These are phyloP conservation scores for Leptographium lundbergii DNA, from an alignment of 2,329 filamentous ascomycete genomes.

Conservation along the genomic window DNA sequence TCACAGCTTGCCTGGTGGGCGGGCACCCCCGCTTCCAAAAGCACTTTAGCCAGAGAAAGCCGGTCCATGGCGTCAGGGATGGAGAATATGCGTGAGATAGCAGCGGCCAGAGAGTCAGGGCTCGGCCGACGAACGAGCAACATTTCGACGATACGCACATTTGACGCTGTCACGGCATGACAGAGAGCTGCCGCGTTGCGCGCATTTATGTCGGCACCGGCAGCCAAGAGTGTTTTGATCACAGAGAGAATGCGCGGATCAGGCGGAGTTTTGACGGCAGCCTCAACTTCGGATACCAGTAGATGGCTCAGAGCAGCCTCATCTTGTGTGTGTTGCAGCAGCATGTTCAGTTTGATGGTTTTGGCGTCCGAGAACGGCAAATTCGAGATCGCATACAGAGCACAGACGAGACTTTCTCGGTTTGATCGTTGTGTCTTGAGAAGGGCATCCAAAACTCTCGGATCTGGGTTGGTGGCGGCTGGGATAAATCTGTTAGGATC, in stretches of 20 bases:
- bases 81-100: constrained; percentile 39
- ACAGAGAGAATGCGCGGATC: constrained; percentile 28
- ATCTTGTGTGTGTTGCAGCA: constrained; percentile 30
- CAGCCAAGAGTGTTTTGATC: constrained; percentile 32
- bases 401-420: constrained; percentile 28
- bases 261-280: constrained; percentile 24
- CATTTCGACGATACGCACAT: constrained; percentile 33
- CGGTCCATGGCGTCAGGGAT: constrained; percentile 39
- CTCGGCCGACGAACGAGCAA: constrained; percentile 30
- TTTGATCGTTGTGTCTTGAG: constrained; percentile 32
- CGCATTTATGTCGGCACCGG: constrained; percentile 42
- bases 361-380: constrained; percentile 33
- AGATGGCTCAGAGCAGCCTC: constrained; percentile 31
- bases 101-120: constrained; percentile 30
- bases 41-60: constrained; percentile 33
- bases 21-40: constrained; percentile 36
- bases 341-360: constrained; percentile 33
- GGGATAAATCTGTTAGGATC: constrained; percentile 7
- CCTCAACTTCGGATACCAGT: constrained; percentile 38
- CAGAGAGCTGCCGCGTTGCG: constrained; percentile 38
- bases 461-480: constrained; percentile 31
- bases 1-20: constrained; percentile 36
- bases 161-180: constrained; percentile 33
- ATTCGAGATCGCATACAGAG: constrained; percentile 28
- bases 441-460: constrained; percentile 33